Evolutionary conservation across 140 eudicot genomes (phyloP).

Genomic region (Oenanthe javanica): DNA sequence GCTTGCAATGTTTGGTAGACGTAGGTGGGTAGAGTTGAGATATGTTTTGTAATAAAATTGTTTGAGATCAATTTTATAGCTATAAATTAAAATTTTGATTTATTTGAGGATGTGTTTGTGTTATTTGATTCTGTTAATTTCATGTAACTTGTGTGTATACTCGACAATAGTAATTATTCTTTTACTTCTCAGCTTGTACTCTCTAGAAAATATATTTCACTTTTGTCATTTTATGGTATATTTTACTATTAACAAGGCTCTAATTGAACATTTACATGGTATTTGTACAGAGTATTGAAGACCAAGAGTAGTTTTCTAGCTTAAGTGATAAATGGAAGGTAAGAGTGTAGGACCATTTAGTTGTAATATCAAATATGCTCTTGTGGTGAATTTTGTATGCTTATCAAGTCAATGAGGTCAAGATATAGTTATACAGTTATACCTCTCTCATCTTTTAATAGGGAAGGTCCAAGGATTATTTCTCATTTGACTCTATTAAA

Average conservation of each 20-base stretch:
- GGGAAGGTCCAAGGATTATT: neutral
- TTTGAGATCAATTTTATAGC: too few species aligned
- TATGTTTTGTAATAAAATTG: too few species aligned
- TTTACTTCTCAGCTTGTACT: too few species aligned
- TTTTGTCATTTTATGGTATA: too few species aligned
- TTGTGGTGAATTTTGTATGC: neutral
- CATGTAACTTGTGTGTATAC: too few species aligned
- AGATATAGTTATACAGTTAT: neutral
- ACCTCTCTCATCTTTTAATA: neutral
- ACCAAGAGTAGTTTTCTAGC: conserved; percentile 69
- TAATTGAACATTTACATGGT: conserved; percentile 40
- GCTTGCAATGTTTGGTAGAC: too few species aligned
- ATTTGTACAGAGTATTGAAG: conserved; percentile 51
- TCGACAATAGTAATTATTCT: too few species aligned
- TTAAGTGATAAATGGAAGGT: conserved; percentile 94
- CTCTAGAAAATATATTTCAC: too few species aligned
- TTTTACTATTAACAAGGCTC: conserved; percentile 54
- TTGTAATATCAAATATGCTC: neutral
- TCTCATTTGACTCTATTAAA: neutral
- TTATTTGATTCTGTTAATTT: too few species aligned
- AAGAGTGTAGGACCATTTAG: neutral
- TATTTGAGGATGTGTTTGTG: too few species aligned
- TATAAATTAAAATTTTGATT: too few species aligned
- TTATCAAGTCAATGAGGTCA: neutral
- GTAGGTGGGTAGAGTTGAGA: too few species aligned